Percentiles rank a stretch among this genome's conserved stretches.
Conservation (phyloP, 805 yeast genomes). For the Saccharomycopsis selenospora region DNA sequence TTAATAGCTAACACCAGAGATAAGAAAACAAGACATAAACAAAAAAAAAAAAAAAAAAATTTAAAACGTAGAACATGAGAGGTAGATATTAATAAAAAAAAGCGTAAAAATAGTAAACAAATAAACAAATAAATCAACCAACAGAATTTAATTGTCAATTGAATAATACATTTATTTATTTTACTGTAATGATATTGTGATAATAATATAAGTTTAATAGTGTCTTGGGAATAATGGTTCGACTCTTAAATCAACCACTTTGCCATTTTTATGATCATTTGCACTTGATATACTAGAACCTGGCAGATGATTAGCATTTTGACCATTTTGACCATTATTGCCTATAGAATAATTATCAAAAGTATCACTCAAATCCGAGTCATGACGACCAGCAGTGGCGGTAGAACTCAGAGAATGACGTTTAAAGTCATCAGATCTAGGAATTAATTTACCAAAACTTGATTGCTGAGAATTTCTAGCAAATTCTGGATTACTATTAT, state of each 20-base stretch:
- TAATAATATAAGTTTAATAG: neutral
- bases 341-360: slow-evolving; percentile 9
- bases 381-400: slow-evolving; percentile 16
- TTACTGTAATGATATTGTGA: too few species aligned
- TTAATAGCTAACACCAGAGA: too few species aligned
- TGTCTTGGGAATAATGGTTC: slow-evolving; percentile 15
- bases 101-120: too few species aligned
- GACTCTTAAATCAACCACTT: slow-evolving; percentile 5
- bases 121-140: too few species aligned
- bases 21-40: too few species aligned
- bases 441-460: neutral
- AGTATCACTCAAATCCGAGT: slow-evolving; percentile 13
- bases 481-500: neutral
- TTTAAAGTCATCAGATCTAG: slow-evolving; percentile 2
- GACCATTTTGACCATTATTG: neutral
- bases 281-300: slow-evolving; percentile 9
- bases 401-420: slow-evolving; percentile 10
- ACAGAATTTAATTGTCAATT: too few species aligned
- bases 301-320: slow-evolving; percentile 2
- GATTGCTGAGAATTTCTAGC: neutral
- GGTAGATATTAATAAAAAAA: too few species aligned
- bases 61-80: too few species aligned
- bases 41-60: too few species aligned
- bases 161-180: too few species aligned
- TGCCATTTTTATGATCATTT: slow-evolving; percentile 2